phyloP scores from a whole-genome alignment of 257 asterid genomes.

The Lycium ferocissimum region DNA sequence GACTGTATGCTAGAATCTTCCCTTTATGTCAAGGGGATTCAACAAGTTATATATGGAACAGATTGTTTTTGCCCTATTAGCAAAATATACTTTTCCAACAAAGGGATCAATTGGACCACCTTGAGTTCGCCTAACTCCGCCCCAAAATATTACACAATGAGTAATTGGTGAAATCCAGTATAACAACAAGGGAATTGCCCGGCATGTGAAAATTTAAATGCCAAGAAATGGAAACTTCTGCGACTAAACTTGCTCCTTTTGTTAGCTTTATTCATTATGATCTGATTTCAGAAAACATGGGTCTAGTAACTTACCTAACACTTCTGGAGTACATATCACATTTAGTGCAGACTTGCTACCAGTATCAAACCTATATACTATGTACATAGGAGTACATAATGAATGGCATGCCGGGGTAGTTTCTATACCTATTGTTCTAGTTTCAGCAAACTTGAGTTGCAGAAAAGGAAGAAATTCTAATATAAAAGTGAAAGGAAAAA shows the following conservation, averaged over 20 bases:
- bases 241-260: not conserved
- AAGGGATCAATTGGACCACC: not conserved
- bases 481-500: not conserved
- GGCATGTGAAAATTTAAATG: not conserved
- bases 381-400: not conserved
- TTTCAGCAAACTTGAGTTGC: not conserved
- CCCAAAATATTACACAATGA: not conserved
- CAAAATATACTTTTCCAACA: not conserved
- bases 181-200: not conserved
- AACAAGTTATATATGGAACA: not conserved
- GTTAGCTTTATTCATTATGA: not conserved
- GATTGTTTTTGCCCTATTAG: not conserved
- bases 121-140: not conserved
- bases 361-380: not conserved
- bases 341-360: not conserved
- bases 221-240: conserved; percentile 7
- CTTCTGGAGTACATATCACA: not conserved
- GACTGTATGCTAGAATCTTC: not conserved
- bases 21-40: not conserved
- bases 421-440: not conserved
- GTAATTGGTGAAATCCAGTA: not conserved
- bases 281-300: not conserved
- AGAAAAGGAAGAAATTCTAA: not conserved
- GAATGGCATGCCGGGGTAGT: not conserved
- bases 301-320: not conserved